Percentiles rank a stretch among this genome's conserved stretches.
phyloP scores from a whole-genome alignment of 768 basidiomycete species.

The Dioszegia aurantiaca region DNA sequence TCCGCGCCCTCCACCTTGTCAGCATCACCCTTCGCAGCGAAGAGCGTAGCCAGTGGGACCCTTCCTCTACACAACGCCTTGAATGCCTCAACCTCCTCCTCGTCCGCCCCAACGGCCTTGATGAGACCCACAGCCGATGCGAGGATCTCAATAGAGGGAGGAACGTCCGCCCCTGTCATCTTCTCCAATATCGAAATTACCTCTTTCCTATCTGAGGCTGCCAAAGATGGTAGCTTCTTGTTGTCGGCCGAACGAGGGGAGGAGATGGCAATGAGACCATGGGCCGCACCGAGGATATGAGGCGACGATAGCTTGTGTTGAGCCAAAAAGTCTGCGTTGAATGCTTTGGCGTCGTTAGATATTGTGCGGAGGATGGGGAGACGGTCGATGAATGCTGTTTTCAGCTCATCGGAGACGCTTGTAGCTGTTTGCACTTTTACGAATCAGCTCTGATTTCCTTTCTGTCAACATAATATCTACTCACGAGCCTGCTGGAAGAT shows the following conservation, averaged over 20 bases:
- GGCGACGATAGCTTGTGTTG: constrained; percentile 57
- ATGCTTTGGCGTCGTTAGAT: constrained; percentile 58
- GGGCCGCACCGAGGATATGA: constrained; percentile 66
- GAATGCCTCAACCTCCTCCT: constrained; percentile 19
- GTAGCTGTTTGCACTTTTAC: constrained; percentile 57
- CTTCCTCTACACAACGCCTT: constrained; percentile 16
- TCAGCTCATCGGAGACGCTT: constrained; percentile 58
- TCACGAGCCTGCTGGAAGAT: constrained; percentile 63
- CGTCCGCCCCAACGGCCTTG: constrained; percentile 2
- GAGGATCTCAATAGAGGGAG: constrained; percentile 20
- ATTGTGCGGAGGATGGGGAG: constrained; percentile 54
- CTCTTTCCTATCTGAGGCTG: not conserved
- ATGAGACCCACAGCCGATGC: constrained; percentile 19
- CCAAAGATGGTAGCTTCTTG: not conserved
- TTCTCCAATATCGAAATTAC: constrained; percentile 17
- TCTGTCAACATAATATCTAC: too few relatives aligned
- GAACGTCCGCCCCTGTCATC: constrained; percentile 21
- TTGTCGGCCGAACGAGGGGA: not conserved
- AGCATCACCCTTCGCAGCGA: constrained; percentile 13
- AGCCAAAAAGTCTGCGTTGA: constrained; percentile 75
- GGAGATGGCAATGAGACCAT: constrained; percentile 52
- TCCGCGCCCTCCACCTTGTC: constrained; percentile 2
- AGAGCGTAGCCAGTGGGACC: constrained; percentile 28
- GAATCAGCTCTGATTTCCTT: not conserved
- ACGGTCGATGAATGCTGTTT: constrained; percentile 57